A percentile compares a stretch with the other conserved stretches of the same genome.
Evolutionary conservation across 371 early-diverging fungal genomes (phyloP).

Genomic region (Dinochytrium kinnereticum): DNA sequence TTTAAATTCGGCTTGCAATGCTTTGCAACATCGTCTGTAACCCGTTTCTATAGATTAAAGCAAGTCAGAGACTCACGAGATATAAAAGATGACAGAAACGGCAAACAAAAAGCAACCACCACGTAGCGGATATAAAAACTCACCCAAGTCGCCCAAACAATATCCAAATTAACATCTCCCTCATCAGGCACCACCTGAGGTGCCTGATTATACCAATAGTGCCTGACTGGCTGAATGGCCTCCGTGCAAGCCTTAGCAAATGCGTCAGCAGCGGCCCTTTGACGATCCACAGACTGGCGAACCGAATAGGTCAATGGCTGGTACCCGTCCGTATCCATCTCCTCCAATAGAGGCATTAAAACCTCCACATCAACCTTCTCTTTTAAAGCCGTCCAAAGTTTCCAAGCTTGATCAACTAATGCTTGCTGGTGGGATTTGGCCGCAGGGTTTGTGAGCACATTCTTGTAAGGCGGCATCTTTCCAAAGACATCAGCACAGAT

Average conservation of each 20-base stretch:
- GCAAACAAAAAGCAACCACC: not conserved
- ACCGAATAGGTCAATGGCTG: not conserved
- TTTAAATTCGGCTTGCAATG: not conserved
- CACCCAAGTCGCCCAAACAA: constrained; percentile 19
- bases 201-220: not conserved
- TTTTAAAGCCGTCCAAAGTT: not conserved
- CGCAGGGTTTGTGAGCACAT: not conserved
- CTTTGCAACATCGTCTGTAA: not conserved
- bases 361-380: not conserved
- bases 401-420: not conserved
- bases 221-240: not conserved
- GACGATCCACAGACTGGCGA: not conserved
- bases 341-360: not conserved
- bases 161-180: constrained; percentile 12
- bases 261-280: not conserved
- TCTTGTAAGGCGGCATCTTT: not conserved
- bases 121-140: not conserved
- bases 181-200: not conserved
- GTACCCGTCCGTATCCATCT: not conserved
- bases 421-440: not conserved
- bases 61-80: too few relatives aligned
- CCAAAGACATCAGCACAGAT: constrained; percentile 1
- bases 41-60: not conserved
- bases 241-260: not conserved
- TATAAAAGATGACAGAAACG: not conserved